Evolutionary conservation across 179 eudicot species (phyloP).

Genomic region (Spinacia oleracea): DNA sequence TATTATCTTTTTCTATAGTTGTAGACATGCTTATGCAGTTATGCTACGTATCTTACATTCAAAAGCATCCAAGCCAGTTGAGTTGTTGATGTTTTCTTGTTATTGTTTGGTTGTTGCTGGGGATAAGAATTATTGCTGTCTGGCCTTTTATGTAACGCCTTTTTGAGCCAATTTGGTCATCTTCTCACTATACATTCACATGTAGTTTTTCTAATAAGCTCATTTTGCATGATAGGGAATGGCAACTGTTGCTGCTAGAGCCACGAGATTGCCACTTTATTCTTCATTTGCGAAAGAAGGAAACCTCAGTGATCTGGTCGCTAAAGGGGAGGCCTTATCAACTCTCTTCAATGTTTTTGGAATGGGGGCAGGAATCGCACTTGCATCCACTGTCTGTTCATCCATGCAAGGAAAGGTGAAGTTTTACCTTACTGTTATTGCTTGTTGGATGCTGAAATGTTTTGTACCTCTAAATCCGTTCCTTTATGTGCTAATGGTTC

Average conservation of each 20-base stretch:
- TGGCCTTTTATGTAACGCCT: background rate
- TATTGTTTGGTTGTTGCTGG: background rate
- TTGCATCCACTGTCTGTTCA: constrained; percentile 91
- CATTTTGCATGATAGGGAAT: constrained; percentile 63
- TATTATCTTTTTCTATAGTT: background rate
- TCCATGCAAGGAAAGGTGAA: constrained; percentile 91
- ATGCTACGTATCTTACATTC: background rate
- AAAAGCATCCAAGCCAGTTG: background rate
- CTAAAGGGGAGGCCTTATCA: constrained; percentile 97
- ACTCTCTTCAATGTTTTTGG: constrained; percentile 88
- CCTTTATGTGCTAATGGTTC: background rate
- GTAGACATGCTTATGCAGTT: background rate
- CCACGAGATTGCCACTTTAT: constrained; percentile 91
- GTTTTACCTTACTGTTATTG: constrained; percentile 1
- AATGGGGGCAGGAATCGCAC: constrained; percentile 81
- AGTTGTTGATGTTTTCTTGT: background rate
- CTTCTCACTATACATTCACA: background rate
- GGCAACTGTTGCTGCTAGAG: constrained; percentile 99
- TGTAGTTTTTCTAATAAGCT: constrained; percentile 13
- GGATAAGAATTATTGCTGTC: background rate
- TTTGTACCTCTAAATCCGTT: background rate
- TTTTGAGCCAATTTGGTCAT: background rate
- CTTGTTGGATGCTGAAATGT: background rate
- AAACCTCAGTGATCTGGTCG: constrained; percentile 92
- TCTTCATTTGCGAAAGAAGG: constrained; percentile 98